phyloP scores from a whole-genome alignment of 2,329 filamentous ascomycete species.

The Fusarium devonianum region DNA sequence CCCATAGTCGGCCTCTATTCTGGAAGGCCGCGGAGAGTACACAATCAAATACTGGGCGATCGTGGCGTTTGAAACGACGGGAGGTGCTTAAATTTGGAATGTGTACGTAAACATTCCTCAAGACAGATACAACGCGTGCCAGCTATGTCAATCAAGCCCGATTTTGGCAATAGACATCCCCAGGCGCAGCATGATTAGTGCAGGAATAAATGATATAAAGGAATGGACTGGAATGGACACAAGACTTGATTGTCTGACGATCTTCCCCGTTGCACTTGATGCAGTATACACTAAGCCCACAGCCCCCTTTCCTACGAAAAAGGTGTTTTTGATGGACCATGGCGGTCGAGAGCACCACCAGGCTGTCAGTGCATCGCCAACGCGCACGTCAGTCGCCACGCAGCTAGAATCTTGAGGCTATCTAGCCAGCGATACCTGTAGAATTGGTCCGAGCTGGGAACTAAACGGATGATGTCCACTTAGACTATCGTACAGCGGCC shows the following conservation, averaged over 20 bases:
- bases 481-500: constrained; percentile 26
- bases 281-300: constrained; percentile 16
- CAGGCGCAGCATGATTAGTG: constrained; percentile 24
- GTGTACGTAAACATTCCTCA: constrained; percentile 16
- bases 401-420: constrained; percentile 2
- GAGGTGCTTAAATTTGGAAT: constrained; percentile 3
- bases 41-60: too few relatives aligned
- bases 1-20: too few relatives aligned
- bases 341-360: constrained; percentile 12
- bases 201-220: constrained; percentile 18
- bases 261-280: constrained; percentile 13
- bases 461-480: constrained; percentile 11
- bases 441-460: constrained; percentile 27
- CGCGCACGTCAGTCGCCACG: constrained; percentile 27
- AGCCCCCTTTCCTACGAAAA: constrained; percentile 37
- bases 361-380: constrained; percentile 30
- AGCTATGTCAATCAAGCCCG: constrained; percentile 13
- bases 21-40: too few relatives aligned
- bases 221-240: constrained; percentile 32
- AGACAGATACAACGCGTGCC: constrained; percentile 29
- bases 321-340: constrained; percentile 27
- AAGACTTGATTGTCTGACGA: constrained; percentile 27
- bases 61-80: too few relatives aligned
- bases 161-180: constrained; percentile 10
- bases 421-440: constrained; percentile 6